Evolutionary conservation across 257 asterid genomes (phyloP), one percentile per base, ranked within the genome.

Genomic region (Petunia secreta): DNA sequence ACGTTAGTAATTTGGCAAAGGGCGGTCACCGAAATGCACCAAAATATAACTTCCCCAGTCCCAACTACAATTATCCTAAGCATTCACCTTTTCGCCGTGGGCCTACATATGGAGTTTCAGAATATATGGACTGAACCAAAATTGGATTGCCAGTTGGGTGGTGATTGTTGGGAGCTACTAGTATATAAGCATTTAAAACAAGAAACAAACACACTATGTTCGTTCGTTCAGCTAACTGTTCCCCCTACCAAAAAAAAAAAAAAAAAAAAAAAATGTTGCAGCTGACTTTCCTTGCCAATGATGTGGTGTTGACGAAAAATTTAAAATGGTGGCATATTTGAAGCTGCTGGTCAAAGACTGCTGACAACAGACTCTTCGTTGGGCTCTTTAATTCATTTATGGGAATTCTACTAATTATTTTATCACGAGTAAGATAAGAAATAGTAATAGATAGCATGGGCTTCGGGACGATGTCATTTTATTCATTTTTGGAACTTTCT

Each of bases 141-240:
- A 16, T 41, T 41, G 7, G 36, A 68, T 43, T 43, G 75, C 40
- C 39, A 68, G 57, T 69, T 69, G 77, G 43, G 2, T 69, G 58
- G 77, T 69, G 76, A 69, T 10, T 46, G 59, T 69, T 69, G 77
- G 77, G 6, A 69, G 59, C 41, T 69, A 69, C 58, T 68, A 39
- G 4, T 43, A 8, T 41, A 46, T 52, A 44, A 1, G 50, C 40
- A 46, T 46, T 46, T 69, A 46, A 25, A n/a, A 43, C 75, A 68
- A 43, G 57, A 43, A 68, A 3, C 38, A 44, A 44, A 38, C 77
- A 25, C 58, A 46, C 2, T 69, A 44, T 25, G 5, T 69, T 69
- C 25, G 77, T 69, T 46, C 10, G 77, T 69, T 69, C 77, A 69
- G 4, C 59, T 40, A 69, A 69, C 25, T 69, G 34, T 48, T 9